A percentile compares a stretch with the other conserved stretches of the same genome.
These are phyloP conservation scores for Cryptococcus sp. DNA, from an alignment of 1,284 basidiomycete species.

Conservation along the genomic window DNA sequence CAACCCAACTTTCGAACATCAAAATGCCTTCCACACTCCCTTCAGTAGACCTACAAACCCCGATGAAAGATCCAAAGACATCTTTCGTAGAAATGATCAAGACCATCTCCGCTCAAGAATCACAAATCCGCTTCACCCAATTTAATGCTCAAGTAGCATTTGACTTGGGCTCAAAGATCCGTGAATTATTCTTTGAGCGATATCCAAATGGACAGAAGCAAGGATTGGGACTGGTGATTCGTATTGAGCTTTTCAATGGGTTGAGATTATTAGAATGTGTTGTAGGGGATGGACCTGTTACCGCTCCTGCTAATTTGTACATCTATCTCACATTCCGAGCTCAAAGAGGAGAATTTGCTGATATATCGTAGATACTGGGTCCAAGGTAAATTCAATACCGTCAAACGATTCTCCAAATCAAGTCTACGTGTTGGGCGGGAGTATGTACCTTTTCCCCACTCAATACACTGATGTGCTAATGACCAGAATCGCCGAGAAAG, in stretches of 20 bases:
- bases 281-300: conserved; percentile 31
- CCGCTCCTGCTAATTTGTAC: conserved; percentile 40
- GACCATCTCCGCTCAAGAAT: not conserved
- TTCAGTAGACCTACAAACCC: not conserved
- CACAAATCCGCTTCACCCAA: not conserved
- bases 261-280: conserved; percentile 38
- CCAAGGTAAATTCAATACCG: conserved; percentile 42
- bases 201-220: not conserved
- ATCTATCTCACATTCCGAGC: conserved; percentile 1
- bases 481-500: conserved; percentile 19
- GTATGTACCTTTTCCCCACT: conserved; percentile 10
- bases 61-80: not conserved
- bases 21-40: not conserved
- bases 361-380: conserved; percentile 30
- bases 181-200: not conserved
- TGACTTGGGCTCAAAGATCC: not conserved
- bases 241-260: conserved; percentile 39
- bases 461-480: not conserved
- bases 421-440: conserved; percentile 40
- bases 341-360: not conserved
- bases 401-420: conserved; percentile 34
- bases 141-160: not conserved
- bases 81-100: not conserved
- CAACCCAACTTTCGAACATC: too few species aligned
- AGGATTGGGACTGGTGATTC: conserved; percentile 34